Evolutionary conservation across 2,329 filamentous ascomycete genomes (phyloP).

Genomic region (Cordyceps militaris): DNA sequence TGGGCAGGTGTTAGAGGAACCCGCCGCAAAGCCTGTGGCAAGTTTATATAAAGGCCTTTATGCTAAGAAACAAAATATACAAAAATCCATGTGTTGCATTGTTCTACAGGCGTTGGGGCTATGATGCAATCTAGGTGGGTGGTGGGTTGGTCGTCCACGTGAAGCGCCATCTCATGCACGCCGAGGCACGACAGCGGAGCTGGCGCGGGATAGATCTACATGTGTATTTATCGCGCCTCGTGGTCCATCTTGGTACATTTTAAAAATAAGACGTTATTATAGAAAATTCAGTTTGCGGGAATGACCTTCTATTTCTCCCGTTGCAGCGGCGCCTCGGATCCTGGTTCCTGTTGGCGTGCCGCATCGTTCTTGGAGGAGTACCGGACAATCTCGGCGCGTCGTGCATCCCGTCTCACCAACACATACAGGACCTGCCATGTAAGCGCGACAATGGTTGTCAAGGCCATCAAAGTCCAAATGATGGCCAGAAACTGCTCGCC

Average conservation of each 20-base stretch:
- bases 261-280: too few relatives aligned
- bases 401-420: background rate
- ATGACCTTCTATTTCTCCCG: background rate
- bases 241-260: background rate
- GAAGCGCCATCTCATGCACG: background rate
- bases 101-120: background rate
- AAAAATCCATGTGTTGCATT: background rate
- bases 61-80: background rate
- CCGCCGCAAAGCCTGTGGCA: too few relatives aligned
- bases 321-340: background rate
- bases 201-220: background rate
- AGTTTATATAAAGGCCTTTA: too few relatives aligned
- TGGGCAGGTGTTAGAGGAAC: too few relatives aligned
- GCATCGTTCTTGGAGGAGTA: background rate
- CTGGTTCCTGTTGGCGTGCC: background rate
- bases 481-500: background rate
- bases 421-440: background rate
- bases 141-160: slow-evolving; percentile 2
- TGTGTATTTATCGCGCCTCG: background rate
- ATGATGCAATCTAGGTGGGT: slow-evolving; percentile 9
- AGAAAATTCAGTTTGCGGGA: too few relatives aligned
- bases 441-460: background rate
- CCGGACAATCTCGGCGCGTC: background rate
- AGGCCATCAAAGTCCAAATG: background rate
- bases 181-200: background rate